Percentiles rank a stretch among this genome's conserved stretches.
These are phyloP conservation scores for Diplodia corticola DNA, from an alignment of 2,329 filamentous ascomycete species.

Conservation along the genomic window DNA sequence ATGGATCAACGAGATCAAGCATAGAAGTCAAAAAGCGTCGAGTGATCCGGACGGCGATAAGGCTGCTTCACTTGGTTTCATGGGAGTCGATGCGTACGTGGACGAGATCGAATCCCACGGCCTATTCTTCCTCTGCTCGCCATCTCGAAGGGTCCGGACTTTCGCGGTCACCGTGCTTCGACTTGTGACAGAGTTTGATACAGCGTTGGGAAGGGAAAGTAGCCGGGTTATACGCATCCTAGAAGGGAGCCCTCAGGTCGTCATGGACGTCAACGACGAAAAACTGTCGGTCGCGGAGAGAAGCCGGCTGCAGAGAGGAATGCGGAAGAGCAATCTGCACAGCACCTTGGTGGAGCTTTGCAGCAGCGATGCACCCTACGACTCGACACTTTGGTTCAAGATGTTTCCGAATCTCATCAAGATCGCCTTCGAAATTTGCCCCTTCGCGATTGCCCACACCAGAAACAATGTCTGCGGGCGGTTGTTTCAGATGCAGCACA, in stretches of 20 bases:
- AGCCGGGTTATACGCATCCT: slow-evolving; percentile 87
- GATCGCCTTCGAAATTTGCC: slow-evolving; percentile 86
- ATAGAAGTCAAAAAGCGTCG: slow-evolving; percentile 74
- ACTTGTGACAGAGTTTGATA: slow-evolving; percentile 91
- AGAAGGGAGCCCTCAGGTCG: slow-evolving; percentile 81
- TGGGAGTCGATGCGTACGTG: slow-evolving; percentile 86
- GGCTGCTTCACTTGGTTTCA: slow-evolving; percentile 76
- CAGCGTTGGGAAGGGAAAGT: slow-evolving; percentile 76
- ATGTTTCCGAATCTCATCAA: slow-evolving; percentile 94
- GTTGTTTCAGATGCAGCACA: slow-evolving; percentile 88
- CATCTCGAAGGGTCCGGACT: slow-evolving; percentile 82
- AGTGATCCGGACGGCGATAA: slow-evolving; percentile 64
- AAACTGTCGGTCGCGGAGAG: slow-evolving; percentile 88
- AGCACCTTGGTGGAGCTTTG: slow-evolving; percentile 91
- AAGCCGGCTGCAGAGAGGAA: slow-evolving; percentile 85
- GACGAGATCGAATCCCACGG: slow-evolving; percentile 97
- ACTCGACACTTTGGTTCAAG: slow-evolving; percentile 95
- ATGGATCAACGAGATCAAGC: slow-evolving; percentile 95
- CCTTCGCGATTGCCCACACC: slow-evolving; percentile 85
- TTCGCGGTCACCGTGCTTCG: slow-evolving; percentile 92
- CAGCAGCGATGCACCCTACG: slow-evolving; percentile 91
- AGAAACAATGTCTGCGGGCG: slow-evolving; percentile 91
- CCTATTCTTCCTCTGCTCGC: slow-evolving; percentile 94
- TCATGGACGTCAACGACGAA: slow-evolving; percentile 92
- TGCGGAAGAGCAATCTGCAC: slow-evolving; percentile 79